A percentile compares a stretch with the other conserved stretches of the same genome.
Conservation (phyloP, 257 asterid species). For the Rubia yunnanensis region DNA sequence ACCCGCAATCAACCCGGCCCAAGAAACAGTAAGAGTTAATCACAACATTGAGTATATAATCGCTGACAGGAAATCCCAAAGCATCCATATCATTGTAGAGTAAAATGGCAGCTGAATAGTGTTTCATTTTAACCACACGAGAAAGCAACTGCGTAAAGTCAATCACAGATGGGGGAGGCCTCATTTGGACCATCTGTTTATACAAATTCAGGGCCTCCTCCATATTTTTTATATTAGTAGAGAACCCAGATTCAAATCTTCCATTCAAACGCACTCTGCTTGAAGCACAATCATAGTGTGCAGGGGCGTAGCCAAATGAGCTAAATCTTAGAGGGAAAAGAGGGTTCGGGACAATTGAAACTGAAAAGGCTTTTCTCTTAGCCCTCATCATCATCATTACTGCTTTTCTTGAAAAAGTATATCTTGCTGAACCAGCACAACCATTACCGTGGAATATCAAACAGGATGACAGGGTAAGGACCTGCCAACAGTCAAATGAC, state of each 20-base stretch:
- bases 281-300: background rate
- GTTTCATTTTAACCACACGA: background rate
- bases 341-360: background rate
- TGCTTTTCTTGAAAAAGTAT: background rate
- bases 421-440: background rate
- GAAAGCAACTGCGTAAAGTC: constrained; percentile 9
- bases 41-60: constrained; percentile 1
- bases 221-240: background rate
- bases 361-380: background rate
- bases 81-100: constrained; percentile 4
- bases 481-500: background rate
- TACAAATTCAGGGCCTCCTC: constrained; percentile 25
- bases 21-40: constrained; percentile 17
- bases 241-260: background rate
- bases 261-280: background rate
- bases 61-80: constrained; percentile 3
- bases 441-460: background rate
- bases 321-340: background rate
- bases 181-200: constrained; percentile 15
- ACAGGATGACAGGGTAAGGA: background rate
- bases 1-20: constrained; percentile 16
- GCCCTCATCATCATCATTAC: background rate
- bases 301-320: background rate
- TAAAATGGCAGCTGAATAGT: background rate
- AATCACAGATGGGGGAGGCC: constrained; percentile 20